Conservation (phyloP, 116 monocot genomes). For the Iris pallida region DNA sequence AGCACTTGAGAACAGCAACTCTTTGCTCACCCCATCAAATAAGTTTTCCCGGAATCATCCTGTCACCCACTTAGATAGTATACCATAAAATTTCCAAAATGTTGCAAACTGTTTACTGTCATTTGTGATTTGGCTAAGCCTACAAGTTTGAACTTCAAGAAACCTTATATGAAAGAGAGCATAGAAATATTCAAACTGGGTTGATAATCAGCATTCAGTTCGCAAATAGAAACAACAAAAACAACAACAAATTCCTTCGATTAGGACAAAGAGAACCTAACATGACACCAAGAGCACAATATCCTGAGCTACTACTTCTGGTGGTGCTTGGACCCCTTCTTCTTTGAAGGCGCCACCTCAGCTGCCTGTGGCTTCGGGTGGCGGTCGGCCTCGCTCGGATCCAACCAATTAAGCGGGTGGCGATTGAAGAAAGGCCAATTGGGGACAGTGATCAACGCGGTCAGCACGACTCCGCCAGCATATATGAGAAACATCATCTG, state of each 20-base stretch:
- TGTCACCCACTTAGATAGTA: no score
- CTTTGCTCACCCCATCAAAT: no score
- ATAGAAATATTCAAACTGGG: neutral
- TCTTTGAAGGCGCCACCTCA: constrained; percentile 27
- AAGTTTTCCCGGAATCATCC: no score
- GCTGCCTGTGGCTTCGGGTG: constrained; percentile 60
- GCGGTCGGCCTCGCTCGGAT: constrained; percentile 54
- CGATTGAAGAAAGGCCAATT: constrained; percentile 89
- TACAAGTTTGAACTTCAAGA: no score
- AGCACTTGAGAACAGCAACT: no score
- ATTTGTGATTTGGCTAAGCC: no score
- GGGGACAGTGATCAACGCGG: constrained; percentile 78
- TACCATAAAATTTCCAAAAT: no score
- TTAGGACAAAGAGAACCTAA: neutral
- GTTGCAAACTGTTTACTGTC: no score
- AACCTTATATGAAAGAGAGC: no score
- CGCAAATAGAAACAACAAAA: neutral
- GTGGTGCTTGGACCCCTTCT: constrained; percentile 56
- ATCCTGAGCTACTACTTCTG: constrained; percentile 24
- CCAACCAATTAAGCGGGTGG: constrained; percentile 76
- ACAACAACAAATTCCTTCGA: neutral
- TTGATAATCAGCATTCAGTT: constrained; percentile 2
- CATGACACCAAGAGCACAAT: constrained; percentile 1
- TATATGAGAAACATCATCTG: constrained; percentile 77
- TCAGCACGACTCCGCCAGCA: constrained; percentile 71